Evolutionary conservation across 2,329 filamentous ascomycete genomes (phyloP).

Genomic region (Escovopsis sp.): DNA sequence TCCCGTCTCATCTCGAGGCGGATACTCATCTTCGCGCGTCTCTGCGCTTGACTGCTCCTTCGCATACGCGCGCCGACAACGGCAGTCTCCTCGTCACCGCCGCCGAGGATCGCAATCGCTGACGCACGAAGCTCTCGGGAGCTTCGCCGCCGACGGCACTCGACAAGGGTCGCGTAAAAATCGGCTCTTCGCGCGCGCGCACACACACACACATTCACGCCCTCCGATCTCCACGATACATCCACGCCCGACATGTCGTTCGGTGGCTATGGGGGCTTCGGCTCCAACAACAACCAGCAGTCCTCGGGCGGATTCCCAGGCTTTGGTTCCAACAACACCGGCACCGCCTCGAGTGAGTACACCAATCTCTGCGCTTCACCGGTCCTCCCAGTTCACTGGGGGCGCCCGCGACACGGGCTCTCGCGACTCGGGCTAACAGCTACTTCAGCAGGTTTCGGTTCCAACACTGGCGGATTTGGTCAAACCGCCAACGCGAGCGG

Average conservation of each 20-base stretch:
- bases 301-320: conserved; percentile 39
- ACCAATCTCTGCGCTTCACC: conserved; percentile 16
- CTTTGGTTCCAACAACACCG: conserved; percentile 32
- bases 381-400: conserved; percentile 9
- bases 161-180: conserved; percentile 4
- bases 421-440: conserved; percentile 9
- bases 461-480: conserved; percentile 28
- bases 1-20: too few species aligned
- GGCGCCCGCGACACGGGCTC: not conserved
- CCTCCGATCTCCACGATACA: conserved; percentile 9
- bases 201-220: not conserved
- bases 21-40: too few species aligned
- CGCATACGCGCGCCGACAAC: too few species aligned
- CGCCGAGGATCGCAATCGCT: too few species aligned
- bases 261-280: conserved; percentile 41
- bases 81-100: too few species aligned
- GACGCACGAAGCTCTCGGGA: not conserved
- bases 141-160: not conserved
- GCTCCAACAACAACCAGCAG: conserved; percentile 32
- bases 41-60: too few species aligned
- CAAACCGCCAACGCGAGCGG: conserved; percentile 13
- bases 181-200: conserved; percentile 2
- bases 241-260: conserved; percentile 34
- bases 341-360: conserved; percentile 34
- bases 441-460: conserved; percentile 18